Conservation (phyloP, 176 grass and related monocot species). For the Paspalum vaginatum region DNA sequence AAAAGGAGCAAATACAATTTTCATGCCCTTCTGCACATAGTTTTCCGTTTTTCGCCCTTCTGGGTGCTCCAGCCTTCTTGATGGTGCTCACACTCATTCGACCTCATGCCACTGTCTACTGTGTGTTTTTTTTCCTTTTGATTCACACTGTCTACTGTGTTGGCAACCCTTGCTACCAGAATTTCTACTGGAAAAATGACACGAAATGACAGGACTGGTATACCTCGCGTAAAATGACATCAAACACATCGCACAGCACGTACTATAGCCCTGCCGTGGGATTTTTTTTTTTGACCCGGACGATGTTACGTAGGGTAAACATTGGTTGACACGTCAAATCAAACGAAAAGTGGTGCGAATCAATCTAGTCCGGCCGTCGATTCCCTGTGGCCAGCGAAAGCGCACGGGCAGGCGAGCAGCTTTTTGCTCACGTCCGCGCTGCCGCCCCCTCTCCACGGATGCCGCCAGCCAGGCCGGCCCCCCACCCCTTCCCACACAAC, state of each 20-base stretch:
- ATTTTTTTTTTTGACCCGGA: background rate
- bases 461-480: background rate
- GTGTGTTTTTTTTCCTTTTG: too few relatives aligned
- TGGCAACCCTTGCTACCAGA: background rate
- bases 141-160: background rate
- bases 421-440: background rate
- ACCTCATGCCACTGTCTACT: background rate
- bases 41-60: too few relatives aligned
- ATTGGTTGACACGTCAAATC: slow-evolving; percentile 8
- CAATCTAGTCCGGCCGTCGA: background rate
- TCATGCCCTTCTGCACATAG: too few relatives aligned
- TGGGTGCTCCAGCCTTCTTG: background rate
- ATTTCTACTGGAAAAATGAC: too few relatives aligned
- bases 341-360: background rate
- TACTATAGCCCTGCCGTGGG: too few relatives aligned
- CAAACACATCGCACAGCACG: too few relatives aligned
- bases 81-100: background rate
- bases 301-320: background rate
- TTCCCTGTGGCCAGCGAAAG: background rate
- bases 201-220: too few relatives aligned
- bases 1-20: too few relatives aligned
- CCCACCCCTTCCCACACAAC: background rate
- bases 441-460: background rate
- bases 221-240: too few relatives aligned
- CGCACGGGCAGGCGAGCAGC: background rate